These are phyloP conservation scores for Sclerotinia nivalis DNA, from an alignment of 2,329 filamentous ascomycete genomes.

Conservation along the genomic window DNA sequence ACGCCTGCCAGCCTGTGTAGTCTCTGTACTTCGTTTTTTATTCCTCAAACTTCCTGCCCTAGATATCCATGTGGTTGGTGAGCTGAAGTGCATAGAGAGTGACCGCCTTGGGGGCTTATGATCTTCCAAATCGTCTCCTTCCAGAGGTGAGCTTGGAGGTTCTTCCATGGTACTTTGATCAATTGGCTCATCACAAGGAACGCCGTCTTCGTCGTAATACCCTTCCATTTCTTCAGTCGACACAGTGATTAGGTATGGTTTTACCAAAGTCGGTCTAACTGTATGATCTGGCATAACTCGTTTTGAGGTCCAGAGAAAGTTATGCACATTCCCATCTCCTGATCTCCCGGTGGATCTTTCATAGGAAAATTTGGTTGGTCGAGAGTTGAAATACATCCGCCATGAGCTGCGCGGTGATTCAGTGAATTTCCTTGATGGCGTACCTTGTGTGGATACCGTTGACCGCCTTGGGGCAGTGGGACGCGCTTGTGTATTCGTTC, in stretches of 20 bases:
- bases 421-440: constrained; percentile 30
- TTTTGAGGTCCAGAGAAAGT: constrained; percentile 36
- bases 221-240: constrained; percentile 23
- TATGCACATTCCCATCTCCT: constrained; percentile 34
- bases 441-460: constrained; percentile 25
- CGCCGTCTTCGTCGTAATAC: constrained; percentile 35
- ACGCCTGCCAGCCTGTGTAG: constrained; percentile 49
- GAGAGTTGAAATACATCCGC: constrained; percentile 41
- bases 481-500: constrained; percentile 27
- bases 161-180: constrained; percentile 28
- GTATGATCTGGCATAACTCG: constrained; percentile 38
- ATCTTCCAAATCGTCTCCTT: constrained; percentile 27
- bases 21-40: constrained; percentile 52
- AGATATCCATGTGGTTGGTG: constrained; percentile 57
- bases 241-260: constrained; percentile 36
- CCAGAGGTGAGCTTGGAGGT: constrained; percentile 7
- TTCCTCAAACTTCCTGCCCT: constrained; percentile 58
- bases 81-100: constrained; percentile 60
- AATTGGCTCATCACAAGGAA: constrained; percentile 32
- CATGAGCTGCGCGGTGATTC: constrained; percentile 33
- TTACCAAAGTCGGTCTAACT: constrained; percentile 38
- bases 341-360: constrained; percentile 35
- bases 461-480: constrained; percentile 26
- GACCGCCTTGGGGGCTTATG: constrained; percentile 53
- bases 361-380: constrained; percentile 38